Conservation (phyloP, 306 rosid genomes). For the Fagus sylvatica region DNA sequence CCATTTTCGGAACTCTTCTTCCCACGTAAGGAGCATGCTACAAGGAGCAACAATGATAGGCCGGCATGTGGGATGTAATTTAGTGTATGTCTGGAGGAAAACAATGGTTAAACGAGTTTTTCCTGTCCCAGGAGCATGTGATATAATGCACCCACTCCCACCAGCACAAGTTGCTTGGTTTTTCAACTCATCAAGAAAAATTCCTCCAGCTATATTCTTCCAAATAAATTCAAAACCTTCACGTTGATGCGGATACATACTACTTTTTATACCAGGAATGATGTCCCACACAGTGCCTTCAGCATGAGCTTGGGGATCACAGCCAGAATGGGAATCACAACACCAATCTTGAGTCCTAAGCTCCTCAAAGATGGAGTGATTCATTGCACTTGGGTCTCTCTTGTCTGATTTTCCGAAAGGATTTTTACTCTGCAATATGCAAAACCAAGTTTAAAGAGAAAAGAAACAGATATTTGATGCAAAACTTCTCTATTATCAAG, state of each 20-base stretch:
- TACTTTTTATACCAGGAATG: constrained; percentile 46
- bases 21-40: constrained; percentile 77
- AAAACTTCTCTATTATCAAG: neutral
- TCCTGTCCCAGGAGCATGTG: constrained; percentile 89
- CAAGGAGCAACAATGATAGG: constrained; percentile 68
- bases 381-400: constrained; percentile 23
- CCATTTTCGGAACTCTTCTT: constrained; percentile 72
- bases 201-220: constrained; percentile 70
- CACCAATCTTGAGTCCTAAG: constrained; percentile 13
- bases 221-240: constrained; percentile 79
- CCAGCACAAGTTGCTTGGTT: constrained; percentile 1
- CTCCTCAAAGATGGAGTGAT: constrained; percentile 28
- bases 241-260: constrained; percentile 58
- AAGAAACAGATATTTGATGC: neutral
- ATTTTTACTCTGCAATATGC: constrained; percentile 40
- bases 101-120: constrained; percentile 66
- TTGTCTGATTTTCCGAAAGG: constrained; percentile 32
- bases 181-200: constrained; percentile 36
- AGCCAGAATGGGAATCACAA: constrained; percentile 16
- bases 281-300: constrained; percentile 70
- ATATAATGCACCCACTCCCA: constrained; percentile 67
- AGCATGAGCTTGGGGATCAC: neutral
- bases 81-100: constrained; percentile 58
- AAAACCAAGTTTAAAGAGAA: constrained; percentile 5
- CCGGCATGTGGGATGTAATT: constrained; percentile 41